A percentile compares a stretch with the other conserved stretches of the same genome.
Evolutionary conservation across 1,284 basidiomycete species (phyloP).

Genomic region (Pseudomicrostroma phylloplanum): DNA sequence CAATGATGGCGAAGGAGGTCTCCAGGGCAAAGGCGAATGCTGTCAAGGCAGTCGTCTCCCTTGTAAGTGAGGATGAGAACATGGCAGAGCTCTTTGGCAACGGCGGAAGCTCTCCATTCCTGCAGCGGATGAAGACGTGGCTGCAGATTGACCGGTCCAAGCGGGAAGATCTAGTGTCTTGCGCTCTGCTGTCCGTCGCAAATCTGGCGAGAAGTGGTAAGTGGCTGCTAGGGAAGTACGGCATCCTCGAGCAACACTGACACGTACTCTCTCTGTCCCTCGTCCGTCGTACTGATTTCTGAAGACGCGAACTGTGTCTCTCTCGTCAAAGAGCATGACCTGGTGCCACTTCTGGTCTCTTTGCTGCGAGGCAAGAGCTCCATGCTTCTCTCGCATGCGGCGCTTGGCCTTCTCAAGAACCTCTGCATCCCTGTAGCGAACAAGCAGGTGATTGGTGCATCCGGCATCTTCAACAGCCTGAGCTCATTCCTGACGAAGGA

Average conservation of each 20-base stretch:
- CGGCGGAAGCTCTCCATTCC: conserved; percentile 57
- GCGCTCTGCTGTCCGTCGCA: conserved; percentile 71
- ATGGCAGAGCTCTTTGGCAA: conserved; percentile 61
- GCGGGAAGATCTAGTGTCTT: conserved; percentile 72
- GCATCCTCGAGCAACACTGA: neutral
- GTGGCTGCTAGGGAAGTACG: neutral
- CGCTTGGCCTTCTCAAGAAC: conserved; percentile 37
- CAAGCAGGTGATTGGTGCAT: conserved; percentile 26
- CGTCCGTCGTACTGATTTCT: too few species aligned
- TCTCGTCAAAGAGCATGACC: conserved; percentile 26
- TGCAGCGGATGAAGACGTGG: conserved; percentile 70
- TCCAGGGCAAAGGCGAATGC: conserved; percentile 74
- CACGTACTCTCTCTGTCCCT: neutral
- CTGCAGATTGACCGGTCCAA: conserved; percentile 53
- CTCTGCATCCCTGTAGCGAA: conserved; percentile 38
- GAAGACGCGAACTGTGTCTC: conserved; percentile 33
- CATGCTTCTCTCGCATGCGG: conserved; percentile 19
- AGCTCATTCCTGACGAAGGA: conserved; percentile 21
- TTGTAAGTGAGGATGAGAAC: conserved; percentile 73
- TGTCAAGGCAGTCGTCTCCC: conserved; percentile 75
- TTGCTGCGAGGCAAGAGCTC: conserved; percentile 14
- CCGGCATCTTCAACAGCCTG: conserved; percentile 20
- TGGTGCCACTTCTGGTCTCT: conserved; percentile 30
- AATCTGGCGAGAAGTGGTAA: conserved; percentile 62
- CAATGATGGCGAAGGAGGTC: conserved; percentile 53